Evolutionary conservation across 2,329 filamentous ascomycete genomes (phyloP), one percentile per base, ranked within the genome.

Genomic region (Diplocarpon rosae): DNA sequence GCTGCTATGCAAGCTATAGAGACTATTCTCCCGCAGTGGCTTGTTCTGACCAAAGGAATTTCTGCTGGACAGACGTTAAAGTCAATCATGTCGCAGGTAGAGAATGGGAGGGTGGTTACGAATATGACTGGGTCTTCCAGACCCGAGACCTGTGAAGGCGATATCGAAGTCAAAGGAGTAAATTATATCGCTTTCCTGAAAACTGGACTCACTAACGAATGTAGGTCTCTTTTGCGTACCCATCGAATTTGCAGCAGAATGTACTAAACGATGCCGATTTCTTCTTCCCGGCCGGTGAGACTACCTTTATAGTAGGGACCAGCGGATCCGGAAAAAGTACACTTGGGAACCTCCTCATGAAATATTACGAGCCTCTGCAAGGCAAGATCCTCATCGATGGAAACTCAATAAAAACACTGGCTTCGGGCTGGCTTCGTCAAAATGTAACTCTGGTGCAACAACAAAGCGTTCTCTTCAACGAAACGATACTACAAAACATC

Each of bases 301-400:
- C 82, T 2, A 86, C 80, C 0, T 95, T 92, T 57, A 70, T 96
- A 2, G 76, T 95, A 39, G 92, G 90, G 0, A 75, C 73, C 56
- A 95, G 87, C 57, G 92, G 92, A 0, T 95, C 86, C 1, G 90
- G 90, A 0, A 96, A 96, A 62, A 95, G 87, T 54, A 96, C 90
- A 0, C 59, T 96, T 1, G 80, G 83, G 1, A 87, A 86, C 58
- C 70, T 96, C 0, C 69, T 96, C 0, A 70, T 88, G 40, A 76
- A 80, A 11, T 84, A 93, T 54, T 95, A 95, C 58, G 68, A 75
- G 6, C 76, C 85, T 0, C 62, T 66, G 0, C 66, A 66, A 0
- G 90, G 89, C 0, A 62, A 73, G 0, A 79, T 95, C 13, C 60
- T 72, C 0, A 66, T 96, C 9, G 87, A 94, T 56, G 78, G 75